phyloP scores from a whole-genome alignment of 495 filamentous ascomycete genomes.

The Saxophila tyrrhenica region DNA sequence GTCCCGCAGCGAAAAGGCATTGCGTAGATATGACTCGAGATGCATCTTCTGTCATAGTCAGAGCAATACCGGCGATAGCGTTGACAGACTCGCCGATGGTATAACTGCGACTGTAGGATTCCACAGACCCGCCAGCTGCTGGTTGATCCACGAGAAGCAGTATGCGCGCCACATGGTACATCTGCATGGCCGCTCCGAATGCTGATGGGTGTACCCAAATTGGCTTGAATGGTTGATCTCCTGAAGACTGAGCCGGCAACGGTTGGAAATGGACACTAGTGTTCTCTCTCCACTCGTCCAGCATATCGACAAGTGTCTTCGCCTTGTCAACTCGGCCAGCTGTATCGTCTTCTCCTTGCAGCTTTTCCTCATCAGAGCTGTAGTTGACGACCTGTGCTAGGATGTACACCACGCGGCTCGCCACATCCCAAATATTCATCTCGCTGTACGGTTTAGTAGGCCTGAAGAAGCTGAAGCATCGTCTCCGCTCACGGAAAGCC shows the following conservation, averaged over 20 bases:
- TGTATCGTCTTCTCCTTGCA: conserved; percentile 13
- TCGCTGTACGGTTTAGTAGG: conserved; percentile 9
- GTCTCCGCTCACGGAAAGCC: conserved; percentile 15
- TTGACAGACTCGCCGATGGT: conserved; percentile 18
- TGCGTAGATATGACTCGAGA: conserved; percentile 19
- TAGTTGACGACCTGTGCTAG: conserved; percentile 19
- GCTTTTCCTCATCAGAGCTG: conserved; percentile 19
- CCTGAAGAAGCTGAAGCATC: conserved; percentile 19
- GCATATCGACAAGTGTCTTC: conserved; percentile 18
- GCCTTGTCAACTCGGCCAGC: conserved; percentile 16
- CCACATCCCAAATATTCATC: conserved; percentile 15
- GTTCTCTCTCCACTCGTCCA: conserved; percentile 23
- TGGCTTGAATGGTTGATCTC: conserved; percentile 13
- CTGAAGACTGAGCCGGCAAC: conserved; percentile 10
- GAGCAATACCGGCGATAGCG: conserved; percentile 23
- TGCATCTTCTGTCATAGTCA: conserved; percentile 16
- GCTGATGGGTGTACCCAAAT: conserved; percentile 24
- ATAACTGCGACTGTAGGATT: conserved; percentile 14
- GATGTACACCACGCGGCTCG: conserved; percentile 13
- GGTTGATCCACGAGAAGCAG: conserved; percentile 22
- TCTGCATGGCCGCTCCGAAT: conserved; percentile 18
- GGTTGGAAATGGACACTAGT: conserved; percentile 21
- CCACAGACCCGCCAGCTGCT: conserved; percentile 20
- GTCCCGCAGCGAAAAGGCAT: conserved; percentile 21
- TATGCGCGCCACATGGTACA: conserved; percentile 21